Percentiles rank a stretch among this genome's conserved stretches.
These are phyloP conservation scores for Aleurites moluccanus DNA, from an alignment of 441 rosid genomes.

Conservation along the genomic window DNA sequence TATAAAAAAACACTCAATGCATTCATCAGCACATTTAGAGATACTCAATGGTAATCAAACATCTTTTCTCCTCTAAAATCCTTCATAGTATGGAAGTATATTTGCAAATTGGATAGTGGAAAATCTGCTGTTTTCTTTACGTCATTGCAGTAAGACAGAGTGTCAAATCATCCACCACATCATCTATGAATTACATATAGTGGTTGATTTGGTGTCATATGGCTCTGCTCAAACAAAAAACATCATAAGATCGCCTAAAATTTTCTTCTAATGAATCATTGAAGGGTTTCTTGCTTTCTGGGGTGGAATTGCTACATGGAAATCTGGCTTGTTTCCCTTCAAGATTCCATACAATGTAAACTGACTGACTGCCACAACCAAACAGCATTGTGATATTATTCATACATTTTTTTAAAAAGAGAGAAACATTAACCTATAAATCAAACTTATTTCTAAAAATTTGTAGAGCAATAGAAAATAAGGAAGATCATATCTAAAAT, in stretches of 20 bases:
- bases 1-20: background rate
- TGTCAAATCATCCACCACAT: no score
- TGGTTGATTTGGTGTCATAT: background rate
- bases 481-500: conserved; percentile 7
- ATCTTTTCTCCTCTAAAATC: background rate
- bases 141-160: background rate
- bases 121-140: background rate
- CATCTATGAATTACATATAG: no score
- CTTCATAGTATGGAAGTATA: no score
- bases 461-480: background rate
- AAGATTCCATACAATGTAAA: conserved; percentile 83
- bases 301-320: conserved; percentile 95
- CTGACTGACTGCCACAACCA: conserved; percentile 67
- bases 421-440: background rate
- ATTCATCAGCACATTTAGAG: background rate
- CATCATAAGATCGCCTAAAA: conserved; percentile 40
- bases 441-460: background rate
- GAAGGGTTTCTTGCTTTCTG: conserved; percentile 72
- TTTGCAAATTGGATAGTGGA: background rate
- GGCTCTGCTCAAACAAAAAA: background rate
- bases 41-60: no score
- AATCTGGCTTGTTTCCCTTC: conserved; percentile 98
- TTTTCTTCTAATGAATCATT: conserved; percentile 65
- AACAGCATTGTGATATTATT: background rate
- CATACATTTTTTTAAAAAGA: background rate